phyloP scores from a whole-genome alignment of 2,329 filamentous ascomycete genomes.

The Sclerotinia trifoliorum region DNA sequence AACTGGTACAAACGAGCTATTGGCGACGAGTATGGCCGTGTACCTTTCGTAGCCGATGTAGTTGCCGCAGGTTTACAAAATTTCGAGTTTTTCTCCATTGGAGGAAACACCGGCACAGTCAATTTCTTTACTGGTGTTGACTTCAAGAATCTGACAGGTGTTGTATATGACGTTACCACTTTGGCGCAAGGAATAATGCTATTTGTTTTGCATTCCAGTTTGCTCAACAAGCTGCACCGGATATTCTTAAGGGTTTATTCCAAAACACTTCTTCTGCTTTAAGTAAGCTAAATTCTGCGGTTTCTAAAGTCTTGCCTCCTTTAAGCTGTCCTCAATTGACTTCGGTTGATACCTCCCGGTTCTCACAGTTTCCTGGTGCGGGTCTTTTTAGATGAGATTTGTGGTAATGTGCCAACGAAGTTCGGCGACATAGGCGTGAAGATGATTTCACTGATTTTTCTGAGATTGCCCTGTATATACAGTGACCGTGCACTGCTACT shows the following conservation, averaged over 20 bases:
- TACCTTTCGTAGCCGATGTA: slow-evolving; percentile 42
- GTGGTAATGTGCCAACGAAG: not conserved
- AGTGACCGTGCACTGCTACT: too few relatives aligned
- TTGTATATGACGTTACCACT: slow-evolving; percentile 45
- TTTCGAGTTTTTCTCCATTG: slow-evolving; percentile 47
- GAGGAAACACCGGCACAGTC: slow-evolving; percentile 53
- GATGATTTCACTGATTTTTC: not conserved
- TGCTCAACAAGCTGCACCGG: slow-evolving; percentile 44
- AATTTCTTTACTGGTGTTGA: slow-evolving; percentile 52
- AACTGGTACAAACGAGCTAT: slow-evolving; percentile 32
- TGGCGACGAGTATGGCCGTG: slow-evolving; percentile 43
- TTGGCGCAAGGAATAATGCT: slow-evolving; percentile 49
- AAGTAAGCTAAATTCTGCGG: slow-evolving; percentile 29
- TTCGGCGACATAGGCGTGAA: not conserved
- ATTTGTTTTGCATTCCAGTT: slow-evolving; percentile 46
- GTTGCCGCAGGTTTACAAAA: slow-evolving; percentile 42
- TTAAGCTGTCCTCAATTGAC: slow-evolving; percentile 22
- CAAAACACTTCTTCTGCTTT: slow-evolving; percentile 37
- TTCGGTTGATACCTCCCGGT: slow-evolving; percentile 20
- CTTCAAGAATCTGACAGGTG: slow-evolving; percentile 45
- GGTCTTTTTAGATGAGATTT: slow-evolving; percentile 8
- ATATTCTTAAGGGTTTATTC: slow-evolving; percentile 44
- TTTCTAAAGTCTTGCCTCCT: not conserved
- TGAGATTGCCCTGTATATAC: not conserved
- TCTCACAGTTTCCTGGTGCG: slow-evolving; percentile 22